Base-by-base conservation (phyloP, 2,329 filamentous ascomycete species). In the Talaromyces albobiverticillius region DNA sequence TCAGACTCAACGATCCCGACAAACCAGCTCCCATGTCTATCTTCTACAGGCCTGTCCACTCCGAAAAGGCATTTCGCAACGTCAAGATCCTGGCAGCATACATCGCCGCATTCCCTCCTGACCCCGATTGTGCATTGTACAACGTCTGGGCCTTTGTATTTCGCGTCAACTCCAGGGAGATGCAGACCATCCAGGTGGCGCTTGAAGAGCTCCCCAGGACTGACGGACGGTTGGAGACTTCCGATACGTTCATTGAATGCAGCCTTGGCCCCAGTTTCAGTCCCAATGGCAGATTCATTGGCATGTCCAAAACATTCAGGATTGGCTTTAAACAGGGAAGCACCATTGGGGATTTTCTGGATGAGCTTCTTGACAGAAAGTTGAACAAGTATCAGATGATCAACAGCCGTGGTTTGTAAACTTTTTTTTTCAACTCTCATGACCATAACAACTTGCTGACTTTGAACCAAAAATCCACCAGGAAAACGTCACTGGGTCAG, bases 261-360 rank as follows among this genome's bases (percentile, higher is more conserved):
- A 31, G 29, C 5, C 8, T 10, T 36, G 50, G 50, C 3, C 50
- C 50, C 4, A 2, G 3, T 11, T n/a, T 52, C 1, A 36, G 22
- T 16, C 16, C 2, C 3, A 38, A 29, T n/a, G 50, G 50, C 0
- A 36, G 40, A 31, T 22, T 46, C 4, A 22, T 22, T 7, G 50
- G 50, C 11, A 52, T 52, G 41, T 31, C 50, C 6, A 52, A 52
- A n/a, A 52, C 50, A 1, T 34, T 52, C 10, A 46, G 38, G 29
- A 29, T 52, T 10, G 16, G 40, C 4, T 13, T 38, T 3, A 18
- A 14, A 2, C 13, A 22, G 4, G 40, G 32, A 6, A 23, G 29
- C 3, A 52, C 50, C 2, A 46, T 52, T 38, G 50, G 50, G 13
- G 42, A 52, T 11, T 45, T 52, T 18, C 13, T 52, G 3, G 50